phyloP scores from a whole-genome alignment of 179 eudicot genomes.

The Actinidia arguta region DNA sequence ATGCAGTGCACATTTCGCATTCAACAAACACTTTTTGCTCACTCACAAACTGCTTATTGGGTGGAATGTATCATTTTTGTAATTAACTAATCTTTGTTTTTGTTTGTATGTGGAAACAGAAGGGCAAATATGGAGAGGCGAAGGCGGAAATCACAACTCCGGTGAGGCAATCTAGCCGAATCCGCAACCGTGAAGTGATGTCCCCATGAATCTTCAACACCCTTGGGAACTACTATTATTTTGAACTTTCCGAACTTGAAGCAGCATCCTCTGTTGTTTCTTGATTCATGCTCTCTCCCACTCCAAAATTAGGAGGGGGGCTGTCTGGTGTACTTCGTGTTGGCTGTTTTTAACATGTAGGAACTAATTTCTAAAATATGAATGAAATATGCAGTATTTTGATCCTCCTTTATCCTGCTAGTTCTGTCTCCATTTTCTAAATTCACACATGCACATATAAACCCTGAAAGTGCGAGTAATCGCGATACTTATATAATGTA shows the following conservation, averaged over 20 bases:
- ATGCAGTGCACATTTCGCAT: no score
- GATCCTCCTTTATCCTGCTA: background rate
- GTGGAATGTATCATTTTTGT: no score
- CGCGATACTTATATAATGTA: no score
- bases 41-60: no score
- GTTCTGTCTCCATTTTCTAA: background rate
- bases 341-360: conserved; percentile 10
- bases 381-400: background rate
- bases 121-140: conserved; percentile 26
- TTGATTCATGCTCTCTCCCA: conserved; percentile 44
- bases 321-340: background rate
- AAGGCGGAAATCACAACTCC: conserved; percentile 33
- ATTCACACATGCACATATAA: background rate
- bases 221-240: conserved; percentile 21
- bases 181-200: conserved; percentile 36
- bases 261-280: conserved; percentile 58
- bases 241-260: conserved; percentile 18
- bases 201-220: conserved; percentile 43
- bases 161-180: conserved; percentile 57
- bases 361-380: conserved; percentile 5
- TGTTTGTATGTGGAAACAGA: conserved; percentile 30
- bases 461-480: no score
- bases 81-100: background rate
- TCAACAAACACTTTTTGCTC: no score
- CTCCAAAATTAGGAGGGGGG: background rate